These are phyloP conservation scores for Toxicodendron radicans DNA, from an alignment of 345 rosid genomes.

Conservation along the genomic window DNA sequence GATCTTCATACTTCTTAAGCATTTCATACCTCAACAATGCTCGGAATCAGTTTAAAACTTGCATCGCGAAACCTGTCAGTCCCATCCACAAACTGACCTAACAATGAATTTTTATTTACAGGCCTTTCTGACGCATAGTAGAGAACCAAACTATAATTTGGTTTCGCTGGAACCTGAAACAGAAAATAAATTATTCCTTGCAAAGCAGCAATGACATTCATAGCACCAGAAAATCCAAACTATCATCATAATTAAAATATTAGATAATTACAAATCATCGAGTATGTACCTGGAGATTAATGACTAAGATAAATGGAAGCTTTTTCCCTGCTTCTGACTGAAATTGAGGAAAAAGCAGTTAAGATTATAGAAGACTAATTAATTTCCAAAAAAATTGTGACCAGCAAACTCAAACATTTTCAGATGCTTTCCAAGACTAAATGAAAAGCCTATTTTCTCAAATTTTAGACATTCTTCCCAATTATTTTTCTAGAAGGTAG, in stretches of 20 bases:
- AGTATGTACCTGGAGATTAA: conserved; percentile 81
- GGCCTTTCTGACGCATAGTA: conserved; percentile 93
- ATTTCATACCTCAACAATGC: conserved; percentile 76
- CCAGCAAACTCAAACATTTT: background rate
- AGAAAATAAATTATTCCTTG: conserved; percentile 6
- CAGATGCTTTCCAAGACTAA: conserved; percentile 6
- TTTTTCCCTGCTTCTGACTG: conserved; percentile 89
- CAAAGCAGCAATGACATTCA: conserved; percentile 8
- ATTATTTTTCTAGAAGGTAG: conserved; percentile 1
- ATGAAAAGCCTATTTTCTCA: conserved; percentile 5
- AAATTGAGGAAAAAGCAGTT: conserved; percentile 25
- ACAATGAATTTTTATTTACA: conserved; percentile 60
- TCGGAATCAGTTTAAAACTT: conserved; percentile 91
- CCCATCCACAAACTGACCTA: conserved; percentile 85
- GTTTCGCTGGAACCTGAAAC: conserved; percentile 88
- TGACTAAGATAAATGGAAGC: conserved; percentile 82
- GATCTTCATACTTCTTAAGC: background rate
- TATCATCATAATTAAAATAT: background rate
- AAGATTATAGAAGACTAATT: conserved; percentile 14
- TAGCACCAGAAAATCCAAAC: background rate
- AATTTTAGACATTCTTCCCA: background rate
- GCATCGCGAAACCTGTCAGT: conserved; percentile 78
- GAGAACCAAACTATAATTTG: conserved; percentile 87
- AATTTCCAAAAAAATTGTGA: background rate
- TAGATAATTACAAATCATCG: background rate